Base-by-base conservation (phyloP, 192 early-diverging fungal genomes). In the Backusella morwellensis region DNA sequence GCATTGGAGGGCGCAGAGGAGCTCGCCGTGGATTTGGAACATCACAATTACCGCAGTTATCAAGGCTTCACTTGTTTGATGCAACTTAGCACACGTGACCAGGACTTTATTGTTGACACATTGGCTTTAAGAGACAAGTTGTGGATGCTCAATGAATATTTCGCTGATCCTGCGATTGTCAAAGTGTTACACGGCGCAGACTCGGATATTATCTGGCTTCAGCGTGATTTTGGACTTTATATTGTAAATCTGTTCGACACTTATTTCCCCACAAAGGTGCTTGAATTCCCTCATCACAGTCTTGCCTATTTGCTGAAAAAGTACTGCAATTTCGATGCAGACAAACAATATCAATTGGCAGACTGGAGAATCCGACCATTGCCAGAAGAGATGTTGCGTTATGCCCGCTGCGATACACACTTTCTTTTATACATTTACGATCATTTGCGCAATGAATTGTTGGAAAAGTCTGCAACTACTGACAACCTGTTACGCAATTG, bases 111-210 rank as follows among this genome's bases (percentile, higher is more conserved):
- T 29, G 84, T 99, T 19, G 98, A 99, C 77, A 90, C 97, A 7
- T 79, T 99, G 3, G 91, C 88, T 36, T 82, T 99, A 29, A 88
- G 98, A 38, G 76, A 86, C 32, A 82, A 88, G 6, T 72, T 98
- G 59, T 90, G 90, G 71, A 74, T 85, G 15, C 83, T 99, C n/a
- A 99, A 99, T 84, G 79, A 88, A 6, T 84, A 89, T 8, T 97
- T 98, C 54, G 92, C 97, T 0, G 90, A 99, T 80, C 97, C 98
- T 14, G 82, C 83, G 7, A 92, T 93, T 35, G 84, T 96, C 82
- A 99, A 99, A 81, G 93, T 88, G 7, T 86, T 99, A 38, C 98
- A 99, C 78, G 98, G 98, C 81, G 97, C 98, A n/a, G 94, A 97
- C 23, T 89, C 83, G 82, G 98, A 99, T 89, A 90, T 99, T 21